Base-by-base conservation (phyloP, 140 eudicot species). In the Senecio squalidus region DNA sequence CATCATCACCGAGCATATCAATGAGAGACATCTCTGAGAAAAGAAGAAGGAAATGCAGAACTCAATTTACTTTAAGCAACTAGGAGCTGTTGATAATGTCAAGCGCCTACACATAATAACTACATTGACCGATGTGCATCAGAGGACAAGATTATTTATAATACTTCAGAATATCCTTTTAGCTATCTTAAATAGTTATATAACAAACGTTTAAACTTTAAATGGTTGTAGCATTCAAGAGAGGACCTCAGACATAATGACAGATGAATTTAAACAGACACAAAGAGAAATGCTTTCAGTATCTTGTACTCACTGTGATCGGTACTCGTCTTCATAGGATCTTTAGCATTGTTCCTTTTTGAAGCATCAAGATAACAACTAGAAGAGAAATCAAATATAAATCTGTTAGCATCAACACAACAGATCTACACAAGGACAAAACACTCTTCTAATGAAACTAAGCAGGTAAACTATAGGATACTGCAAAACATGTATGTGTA, bases 1-100 rank as follows among this genome's bases (percentile, higher is more conserved):
- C 94, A 69, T 76, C 94, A 66, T 86, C 98, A 58, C 82, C 79
- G 21, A 91, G 83, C 76, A 91, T 74, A 67, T 84, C 96, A 62
- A 86, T 27, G 15, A 91, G 81, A 31, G 86, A 81, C 55, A 76
- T 62, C 69, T 75, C 98, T 91, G 81, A 4, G 44, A 33, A 62
- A 50, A 67, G 55, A 74, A 39, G 17, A 61, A 57, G 53, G 18
- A 40, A 67, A 63, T 48, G 51, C 10, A 39, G 34, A 52, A 45
- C 54, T 58, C 29, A 51, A 57, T 31, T 69, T 27, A 40, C 38
- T 62, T 43, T 25, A 26, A 49, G 52, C 30, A 28, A 44, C 62
- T 62, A 43, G 61, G 23, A 66, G 53, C 28, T 50, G 40, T 65
- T 40, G 26, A 65, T 38, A 65, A 51, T 52, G 6, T 40, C 34